Percentiles rank a stretch among this genome's conserved stretches.
Evolutionary conservation across 139 green algal species (phyloP).

Genomic region (Chlorella ohadii): DNA sequence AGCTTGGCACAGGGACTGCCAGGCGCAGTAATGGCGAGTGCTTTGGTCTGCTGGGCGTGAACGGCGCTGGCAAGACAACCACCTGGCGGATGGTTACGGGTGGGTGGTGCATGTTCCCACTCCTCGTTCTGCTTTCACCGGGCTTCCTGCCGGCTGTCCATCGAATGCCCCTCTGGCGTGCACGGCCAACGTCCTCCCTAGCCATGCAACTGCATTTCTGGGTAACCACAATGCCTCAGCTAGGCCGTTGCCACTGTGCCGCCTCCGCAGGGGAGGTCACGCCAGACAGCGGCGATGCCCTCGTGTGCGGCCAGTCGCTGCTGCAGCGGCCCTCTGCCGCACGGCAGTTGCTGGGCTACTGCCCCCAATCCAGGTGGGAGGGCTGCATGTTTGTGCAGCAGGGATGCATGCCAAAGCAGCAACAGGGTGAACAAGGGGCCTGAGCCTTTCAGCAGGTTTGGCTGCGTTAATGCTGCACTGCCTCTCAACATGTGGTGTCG

Average conservation of each 20-base stretch:
- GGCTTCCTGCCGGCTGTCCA: no score
- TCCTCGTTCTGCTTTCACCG: no score
- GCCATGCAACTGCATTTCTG: no score
- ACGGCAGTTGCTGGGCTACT: conserved; percentile 74
- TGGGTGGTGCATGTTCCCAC: not conserved
- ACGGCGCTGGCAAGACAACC: conserved; percentile 87
- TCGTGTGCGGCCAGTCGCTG: conserved; percentile 66
- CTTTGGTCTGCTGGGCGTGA: conserved; percentile 84
- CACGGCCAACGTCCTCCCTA: no score
- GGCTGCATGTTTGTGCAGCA: not conserved
- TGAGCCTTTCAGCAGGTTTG: no score
- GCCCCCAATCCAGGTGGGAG: conserved; percentile 67
- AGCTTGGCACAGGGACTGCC: conserved; percentile 11
- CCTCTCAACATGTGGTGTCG: no score
- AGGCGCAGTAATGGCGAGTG: conserved; percentile 71
- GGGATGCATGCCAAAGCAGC: no score
- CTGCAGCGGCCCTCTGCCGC: conserved; percentile 45
- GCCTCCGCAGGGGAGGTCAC: conserved; percentile 55
- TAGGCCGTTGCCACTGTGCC: no score
- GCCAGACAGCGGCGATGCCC: conserved; percentile 64
- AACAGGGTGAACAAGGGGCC: no score
- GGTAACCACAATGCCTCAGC: no score
- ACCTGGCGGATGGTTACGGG: conserved; percentile 79
- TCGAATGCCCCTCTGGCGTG: not conserved
- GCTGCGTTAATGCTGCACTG: no score